A percentile compares a stretch with the other conserved stretches of the same genome.
Conservation (phyloP, 495 filamentous ascomycete species). For the Penicillium bovifimosum region DNA sequence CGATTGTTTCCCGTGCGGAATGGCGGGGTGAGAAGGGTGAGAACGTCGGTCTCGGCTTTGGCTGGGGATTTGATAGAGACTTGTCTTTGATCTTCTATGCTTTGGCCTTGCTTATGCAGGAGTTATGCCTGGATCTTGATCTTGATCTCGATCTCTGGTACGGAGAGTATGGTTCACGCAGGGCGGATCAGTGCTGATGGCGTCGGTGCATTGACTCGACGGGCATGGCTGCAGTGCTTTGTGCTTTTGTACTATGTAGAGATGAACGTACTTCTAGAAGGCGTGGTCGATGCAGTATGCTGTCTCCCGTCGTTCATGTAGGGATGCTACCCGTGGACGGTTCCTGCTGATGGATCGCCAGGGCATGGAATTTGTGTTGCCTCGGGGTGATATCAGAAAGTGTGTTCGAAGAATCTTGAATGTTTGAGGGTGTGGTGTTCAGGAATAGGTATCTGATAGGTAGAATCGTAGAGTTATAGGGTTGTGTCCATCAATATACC, state of each 20-base stretch:
- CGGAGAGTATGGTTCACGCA: conserved; percentile 7
- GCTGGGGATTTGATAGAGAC: neutral
- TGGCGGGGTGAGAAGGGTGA: neutral
- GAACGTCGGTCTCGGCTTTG: neutral
- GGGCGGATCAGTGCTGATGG: conserved; percentile 19
- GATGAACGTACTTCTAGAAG: conserved; percentile 7
- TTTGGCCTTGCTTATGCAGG: neutral
- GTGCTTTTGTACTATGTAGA: conserved; percentile 5
- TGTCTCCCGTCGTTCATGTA: conserved; percentile 8
- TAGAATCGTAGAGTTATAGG: no score
- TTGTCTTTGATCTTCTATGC: neutral
- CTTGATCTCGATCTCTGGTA: neutral
- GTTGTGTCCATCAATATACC: no score
- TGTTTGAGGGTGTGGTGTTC: neutral
- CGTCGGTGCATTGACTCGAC: conserved; percentile 4
- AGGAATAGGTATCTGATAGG: neutral
- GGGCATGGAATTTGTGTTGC: neutral
- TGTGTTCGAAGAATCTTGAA: no score
- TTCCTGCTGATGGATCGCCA: conserved; percentile 5
- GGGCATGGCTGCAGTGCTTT: conserved; percentile 8
- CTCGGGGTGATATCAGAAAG: neutral
- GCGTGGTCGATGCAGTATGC: conserved; percentile 5
- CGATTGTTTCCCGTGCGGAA: conserved; percentile 11
- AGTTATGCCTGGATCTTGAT: neutral
- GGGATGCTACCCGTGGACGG: neutral